Base-by-base conservation (phyloP, 805 yeast species). In the Candida easanensis region DNA sequence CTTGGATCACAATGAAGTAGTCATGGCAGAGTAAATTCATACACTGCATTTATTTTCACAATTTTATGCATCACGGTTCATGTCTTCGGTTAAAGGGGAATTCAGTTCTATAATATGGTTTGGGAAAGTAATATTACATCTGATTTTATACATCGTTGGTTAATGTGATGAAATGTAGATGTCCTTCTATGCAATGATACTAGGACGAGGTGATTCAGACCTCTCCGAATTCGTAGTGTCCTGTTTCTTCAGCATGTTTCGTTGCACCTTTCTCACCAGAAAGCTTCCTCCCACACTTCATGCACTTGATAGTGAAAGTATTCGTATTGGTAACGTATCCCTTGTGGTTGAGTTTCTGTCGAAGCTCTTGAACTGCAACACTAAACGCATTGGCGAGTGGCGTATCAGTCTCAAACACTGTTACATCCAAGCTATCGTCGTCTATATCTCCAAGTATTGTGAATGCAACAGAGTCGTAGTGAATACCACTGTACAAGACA, bases 291-390 rank as follows among this genome's bases (percentile, higher is more conserved):
- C 73, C 70, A 56, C 93, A 85, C 2, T 63, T 68, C 13, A 75
- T 67, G 55, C 91, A 85, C 33, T 74, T 64, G 16, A 83, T 71
- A 23, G 74, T 61, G 51, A 82, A 82, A 4, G 66, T 73, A 4
- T 76, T 68, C 0, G 88, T 80, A 57, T 85, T 85, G 13, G 89
- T 84, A 18, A 80, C 72, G 50, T 80, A 80, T 26, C 84, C 80
- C 46, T 62, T 62, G 7, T 64, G 54, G 49, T 79, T 80, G 49
- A 84, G 62, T 22, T 62, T 52, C 5, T 55, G 52, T 16, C 79
- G 71, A 20, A 84, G 59, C 36, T 61, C 54, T 23, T 58, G 45
- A 1, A 74, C 61, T 4, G 72, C 69, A 5, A 57, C 62, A 11
- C 68, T 48, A 4, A 80, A 60, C 15, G 60, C 51, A 4, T 57